These are phyloP conservation scores for Annulohypoxylon bovei DNA, from an alignment of 495 filamentous ascomycete genomes.

Conservation along the genomic window DNA sequence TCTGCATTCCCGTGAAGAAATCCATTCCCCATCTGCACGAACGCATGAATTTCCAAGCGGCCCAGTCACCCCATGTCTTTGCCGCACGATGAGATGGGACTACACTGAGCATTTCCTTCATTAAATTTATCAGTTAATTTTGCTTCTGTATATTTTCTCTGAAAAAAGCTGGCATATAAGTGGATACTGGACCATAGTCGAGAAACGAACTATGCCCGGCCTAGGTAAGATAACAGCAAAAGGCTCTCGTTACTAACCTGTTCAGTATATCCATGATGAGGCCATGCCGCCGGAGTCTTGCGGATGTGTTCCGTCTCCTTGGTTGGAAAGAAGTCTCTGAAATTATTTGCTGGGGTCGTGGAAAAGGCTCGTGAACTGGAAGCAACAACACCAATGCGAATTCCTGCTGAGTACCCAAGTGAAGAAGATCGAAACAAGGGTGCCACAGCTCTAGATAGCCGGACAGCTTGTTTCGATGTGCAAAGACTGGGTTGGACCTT, in stretches of 20 bases:
- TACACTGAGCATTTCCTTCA: conserved; percentile 54
- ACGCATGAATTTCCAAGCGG: conserved; percentile 58
- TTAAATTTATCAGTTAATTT: conserved; percentile 17
- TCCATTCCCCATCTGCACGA: conserved; percentile 58
- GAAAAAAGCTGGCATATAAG: neutral
- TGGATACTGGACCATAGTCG: neutral
- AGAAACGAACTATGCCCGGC: neutral
- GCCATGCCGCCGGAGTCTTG: conserved; percentile 69
- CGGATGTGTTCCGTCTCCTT: conserved; percentile 59
- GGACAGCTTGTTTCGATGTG: conserved; percentile 49
- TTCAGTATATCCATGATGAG: conserved; percentile 70
- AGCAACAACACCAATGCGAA: conserved; percentile 40
- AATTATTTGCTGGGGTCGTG: conserved; percentile 49
- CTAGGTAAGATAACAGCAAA: neutral
- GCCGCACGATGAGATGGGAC: conserved; percentile 52
- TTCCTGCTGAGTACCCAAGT: conserved; percentile 41
- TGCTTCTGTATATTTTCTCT: neutral
- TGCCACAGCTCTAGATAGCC: conserved; percentile 44
- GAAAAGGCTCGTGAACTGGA: conserved; percentile 51
- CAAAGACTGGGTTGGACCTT: conserved; percentile 46
- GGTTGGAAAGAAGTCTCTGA: conserved; percentile 59
- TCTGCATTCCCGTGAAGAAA: conserved; percentile 55
- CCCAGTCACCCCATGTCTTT: conserved; percentile 52
- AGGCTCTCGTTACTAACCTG: conserved; percentile 29
- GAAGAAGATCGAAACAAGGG: conserved; percentile 35